These are phyloP conservation scores for Jaenimonas drosophilae DNA, from an alignment of 208 protist genomes.

Conservation along the genomic window DNA sequence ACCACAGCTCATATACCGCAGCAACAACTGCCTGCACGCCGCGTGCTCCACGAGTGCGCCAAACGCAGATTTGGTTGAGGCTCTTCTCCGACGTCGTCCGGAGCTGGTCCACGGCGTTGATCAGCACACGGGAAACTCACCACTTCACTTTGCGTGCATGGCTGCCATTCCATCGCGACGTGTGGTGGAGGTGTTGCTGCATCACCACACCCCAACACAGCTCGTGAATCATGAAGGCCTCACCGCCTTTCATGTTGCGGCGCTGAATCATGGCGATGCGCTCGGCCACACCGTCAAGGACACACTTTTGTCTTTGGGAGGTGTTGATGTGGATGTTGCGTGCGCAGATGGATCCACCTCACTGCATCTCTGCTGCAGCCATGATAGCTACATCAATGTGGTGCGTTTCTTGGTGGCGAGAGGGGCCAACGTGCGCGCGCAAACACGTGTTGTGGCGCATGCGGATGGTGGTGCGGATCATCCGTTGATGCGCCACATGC, in stretches of 20 bases:
- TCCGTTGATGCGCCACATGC: neutral
- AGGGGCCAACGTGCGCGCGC: slow-evolving; percentile 11
- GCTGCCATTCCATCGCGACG: slow-evolving; percentile 8
- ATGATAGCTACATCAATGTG: slow-evolving; percentile 11
- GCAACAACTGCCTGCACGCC: slow-evolving; percentile 23
- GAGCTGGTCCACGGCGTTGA: slow-evolving; percentile 26
- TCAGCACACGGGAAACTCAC: slow-evolving; percentile 19
- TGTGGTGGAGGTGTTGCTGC: slow-evolving; percentile 19
- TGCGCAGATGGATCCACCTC: slow-evolving; percentile 17
- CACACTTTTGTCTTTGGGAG: slow-evolving; percentile 17
- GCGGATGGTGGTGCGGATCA: too few relatives aligned
- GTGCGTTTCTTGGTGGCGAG: slow-evolving; percentile 17
- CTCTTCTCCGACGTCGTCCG: slow-evolving; percentile 17
- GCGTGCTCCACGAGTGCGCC: slow-evolving; percentile 12
- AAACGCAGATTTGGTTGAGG: slow-evolving; percentile 9
- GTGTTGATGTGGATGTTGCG: slow-evolving; percentile 21
- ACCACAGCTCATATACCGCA: slow-evolving; percentile 11
- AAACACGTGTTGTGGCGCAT: slow-evolving; percentile 16
- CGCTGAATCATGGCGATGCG: slow-evolving; percentile 18
- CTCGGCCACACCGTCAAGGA: slow-evolving; percentile 16
- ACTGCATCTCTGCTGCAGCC: slow-evolving; percentile 23
- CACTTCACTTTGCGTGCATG: slow-evolving; percentile 29
- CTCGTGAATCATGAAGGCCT: slow-evolving; percentile 16
- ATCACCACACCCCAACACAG: slow-evolving; percentile 1
- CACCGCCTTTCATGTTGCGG: slow-evolving; percentile 30